Percentiles rank a stretch among this genome's conserved stretches.
These are phyloP conservation scores for Luvunga scandens DNA, from an alignment of 345 rosid species.

Conservation along the genomic window DNA sequence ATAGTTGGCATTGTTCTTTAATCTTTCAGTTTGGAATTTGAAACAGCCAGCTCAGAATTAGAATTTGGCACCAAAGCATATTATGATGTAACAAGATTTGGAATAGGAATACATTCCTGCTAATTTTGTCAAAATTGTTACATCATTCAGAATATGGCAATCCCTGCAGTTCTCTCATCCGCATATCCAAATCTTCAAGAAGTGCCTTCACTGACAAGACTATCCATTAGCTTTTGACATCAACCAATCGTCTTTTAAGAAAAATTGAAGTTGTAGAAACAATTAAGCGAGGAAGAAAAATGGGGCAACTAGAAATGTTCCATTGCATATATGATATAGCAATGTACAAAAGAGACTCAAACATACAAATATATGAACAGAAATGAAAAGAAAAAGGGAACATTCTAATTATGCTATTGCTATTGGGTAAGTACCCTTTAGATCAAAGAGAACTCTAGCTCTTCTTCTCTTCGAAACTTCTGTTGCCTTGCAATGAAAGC, in stretches of 20 bases:
- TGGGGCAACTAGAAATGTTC: background rate
- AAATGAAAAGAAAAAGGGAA: background rate
- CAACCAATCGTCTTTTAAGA: background rate
- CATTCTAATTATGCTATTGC: background rate
- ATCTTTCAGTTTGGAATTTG: background rate
- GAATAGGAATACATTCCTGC: conserved; percentile 1
- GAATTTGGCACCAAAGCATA: conserved; percentile 16
- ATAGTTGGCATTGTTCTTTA: background rate
- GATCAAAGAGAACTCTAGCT: conserved; percentile 38
- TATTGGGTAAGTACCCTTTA: conserved; percentile 9
- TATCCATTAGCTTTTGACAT: background rate
- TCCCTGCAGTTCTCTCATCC: conserved; percentile 5
- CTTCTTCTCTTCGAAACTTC: conserved; percentile 63
- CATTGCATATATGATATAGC: conserved; percentile 16
- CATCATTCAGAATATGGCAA: background rate
- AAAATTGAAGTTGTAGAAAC: background rate
- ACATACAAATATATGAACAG: conserved; percentile 5
- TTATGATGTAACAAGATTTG: background rate
- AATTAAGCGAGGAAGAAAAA: background rate
- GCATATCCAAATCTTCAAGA: conserved; percentile 5
- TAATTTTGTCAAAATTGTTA: background rate
- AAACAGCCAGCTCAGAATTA: background rate
- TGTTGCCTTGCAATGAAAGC: conserved; percentile 81
- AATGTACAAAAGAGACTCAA: conserved; percentile 15
- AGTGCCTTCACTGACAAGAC: background rate